These are phyloP conservation scores for Skeletonema tropicum DNA, from an alignment of 108 stramenopile genomes.

Conservation along the genomic window DNA sequence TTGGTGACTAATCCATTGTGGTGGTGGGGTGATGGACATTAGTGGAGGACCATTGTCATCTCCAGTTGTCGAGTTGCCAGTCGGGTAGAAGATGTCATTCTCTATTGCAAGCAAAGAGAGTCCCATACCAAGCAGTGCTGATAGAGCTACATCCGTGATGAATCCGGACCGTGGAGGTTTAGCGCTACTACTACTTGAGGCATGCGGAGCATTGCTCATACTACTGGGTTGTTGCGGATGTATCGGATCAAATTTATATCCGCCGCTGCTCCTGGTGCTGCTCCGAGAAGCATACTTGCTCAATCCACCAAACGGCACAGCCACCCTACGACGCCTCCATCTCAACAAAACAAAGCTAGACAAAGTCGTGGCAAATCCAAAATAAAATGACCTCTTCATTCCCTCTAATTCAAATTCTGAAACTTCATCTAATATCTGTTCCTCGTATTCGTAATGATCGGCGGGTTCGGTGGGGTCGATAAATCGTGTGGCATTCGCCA, in stretches of 20 bases:
- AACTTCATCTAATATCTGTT: constrained; percentile 26
- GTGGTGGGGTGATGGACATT: constrained; percentile 27
- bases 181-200: not conserved
- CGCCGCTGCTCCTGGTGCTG: constrained; percentile 13
- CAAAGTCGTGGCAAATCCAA: constrained; percentile 25
- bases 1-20: constrained; percentile 40
- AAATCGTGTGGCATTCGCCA: constrained; percentile 23
- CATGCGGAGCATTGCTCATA: not conserved
- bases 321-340: constrained; percentile 9
- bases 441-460: constrained; percentile 27
- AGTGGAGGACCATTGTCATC: not conserved
- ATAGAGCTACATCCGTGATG: constrained; percentile 19
- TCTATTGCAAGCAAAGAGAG: constrained; percentile 32
- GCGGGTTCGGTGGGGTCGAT: constrained; percentile 3
- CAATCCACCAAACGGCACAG: not conserved
- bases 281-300: constrained; percentile 8
- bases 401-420: constrained; percentile 13
- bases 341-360: constrained; percentile 6
- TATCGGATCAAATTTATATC: constrained; percentile 37
- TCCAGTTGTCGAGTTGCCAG: not conserved
- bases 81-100: constrained; percentile 30
- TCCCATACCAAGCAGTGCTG: constrained; percentile 14
- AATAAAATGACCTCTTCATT: constrained; percentile 17
- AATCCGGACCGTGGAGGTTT: constrained; percentile 8
- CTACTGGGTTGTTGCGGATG: not conserved